Percentiles rank a stretch among this genome's conserved stretches.
phyloP scores from a whole-genome alignment of 2,329 filamentous ascomycete species.

The Sarocladium strictum region DNA sequence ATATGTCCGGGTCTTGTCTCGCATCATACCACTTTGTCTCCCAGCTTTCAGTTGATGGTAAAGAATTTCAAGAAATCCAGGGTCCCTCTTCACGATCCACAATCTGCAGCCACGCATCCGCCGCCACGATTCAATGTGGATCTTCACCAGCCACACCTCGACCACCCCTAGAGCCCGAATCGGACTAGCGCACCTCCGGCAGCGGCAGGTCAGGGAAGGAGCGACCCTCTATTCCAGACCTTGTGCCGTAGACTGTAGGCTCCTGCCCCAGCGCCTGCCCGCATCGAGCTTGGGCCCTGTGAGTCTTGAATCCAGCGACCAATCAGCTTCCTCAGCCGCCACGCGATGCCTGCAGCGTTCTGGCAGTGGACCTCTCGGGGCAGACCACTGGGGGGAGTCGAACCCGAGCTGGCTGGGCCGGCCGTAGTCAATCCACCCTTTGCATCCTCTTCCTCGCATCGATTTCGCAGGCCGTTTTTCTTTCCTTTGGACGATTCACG shows the following conservation, averaged over 20 bases:
- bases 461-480: not conserved
- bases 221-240: slow-evolving; percentile 2
- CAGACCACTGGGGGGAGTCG: slow-evolving; percentile 1
- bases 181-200: not conserved
- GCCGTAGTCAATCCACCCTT: slow-evolving; percentile 6
- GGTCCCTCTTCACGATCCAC: slow-evolving; percentile 8
- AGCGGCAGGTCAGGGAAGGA: not conserved
- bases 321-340: not conserved
- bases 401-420: not conserved
- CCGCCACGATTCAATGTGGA: slow-evolving; percentile 1
- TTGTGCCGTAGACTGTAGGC: slow-evolving; percentile 1
- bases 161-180: not conserved
- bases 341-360: slow-evolving; percentile 4
- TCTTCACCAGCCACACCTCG: not conserved
- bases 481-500: not conserved
- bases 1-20: not conserved
- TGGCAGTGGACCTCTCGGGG: not conserved
- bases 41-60: not conserved
- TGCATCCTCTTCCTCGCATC: slow-evolving; percentile 6
- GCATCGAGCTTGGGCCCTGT: not conserved
- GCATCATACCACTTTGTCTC: not conserved
- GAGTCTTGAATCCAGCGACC: slow-evolving; percentile 2
- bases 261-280: slow-evolving; percentile 3
- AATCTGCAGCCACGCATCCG: not conserved
- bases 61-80: slow-evolving; percentile 5